These are phyloP conservation scores for Coemansia sp. DNA, from an alignment of 192 early-diverging fungal species.

Conservation along the genomic window DNA sequence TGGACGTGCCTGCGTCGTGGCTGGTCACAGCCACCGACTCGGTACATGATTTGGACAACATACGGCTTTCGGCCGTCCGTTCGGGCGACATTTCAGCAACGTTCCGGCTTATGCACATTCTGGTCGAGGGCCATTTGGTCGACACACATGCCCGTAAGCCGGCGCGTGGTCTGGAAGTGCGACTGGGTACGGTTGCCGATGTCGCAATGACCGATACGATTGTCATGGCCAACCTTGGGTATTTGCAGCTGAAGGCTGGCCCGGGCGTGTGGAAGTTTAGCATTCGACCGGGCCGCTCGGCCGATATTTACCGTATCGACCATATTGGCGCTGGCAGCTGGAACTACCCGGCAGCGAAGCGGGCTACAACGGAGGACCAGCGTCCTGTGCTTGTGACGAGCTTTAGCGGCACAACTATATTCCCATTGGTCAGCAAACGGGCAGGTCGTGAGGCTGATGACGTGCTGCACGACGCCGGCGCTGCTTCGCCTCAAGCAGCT, in stretches of 20 bases:
- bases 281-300: conserved; percentile 79
- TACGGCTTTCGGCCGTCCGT: conserved; percentile 59
- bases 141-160: conserved; percentile 70
- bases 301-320: conserved; percentile 73
- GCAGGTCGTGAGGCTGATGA: conserved; percentile 77
- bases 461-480: conserved; percentile 52
- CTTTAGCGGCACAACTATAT: conserved; percentile 82
- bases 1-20: conserved; percentile 90
- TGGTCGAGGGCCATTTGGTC: conserved; percentile 88
- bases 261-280: conserved; percentile 86
- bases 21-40: conserved; percentile 79
- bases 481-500: background rate
- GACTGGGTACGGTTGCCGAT: conserved; percentile 68
- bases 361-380: conserved; percentile 26
- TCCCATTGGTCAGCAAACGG: conserved; percentile 77
- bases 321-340: conserved; percentile 34
- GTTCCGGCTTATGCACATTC: conserved; percentile 78
- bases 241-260: conserved; percentile 91
- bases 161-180: conserved; percentile 88
- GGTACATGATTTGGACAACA: conserved; percentile 91
- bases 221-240: conserved; percentile 98
- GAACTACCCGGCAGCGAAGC: conserved; percentile 39
- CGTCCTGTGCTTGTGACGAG: conserved; percentile 65
- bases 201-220: conserved; percentile 83
- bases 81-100: conserved; percentile 63